Evolutionary conservation across 2,329 filamentous ascomycete genomes (phyloP), one percentile per base, ranked within the genome.

Genomic region (Colletotrichum eremochloae): DNA sequence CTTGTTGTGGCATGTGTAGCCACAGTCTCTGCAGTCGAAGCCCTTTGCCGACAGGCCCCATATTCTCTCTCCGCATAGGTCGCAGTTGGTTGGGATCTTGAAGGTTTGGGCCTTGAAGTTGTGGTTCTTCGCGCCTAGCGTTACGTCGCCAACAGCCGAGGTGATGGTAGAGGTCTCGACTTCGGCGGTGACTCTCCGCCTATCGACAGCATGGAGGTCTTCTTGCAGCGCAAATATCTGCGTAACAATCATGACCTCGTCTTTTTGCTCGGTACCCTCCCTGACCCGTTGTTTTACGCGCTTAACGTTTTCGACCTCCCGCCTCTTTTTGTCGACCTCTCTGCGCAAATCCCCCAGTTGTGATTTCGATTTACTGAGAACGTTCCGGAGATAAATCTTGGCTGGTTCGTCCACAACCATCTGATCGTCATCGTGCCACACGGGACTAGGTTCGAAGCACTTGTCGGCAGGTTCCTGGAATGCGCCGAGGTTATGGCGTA

Each of bases 71-170:
- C 95, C 95, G 77, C 96, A 99, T 15, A 98, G 88, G 81, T 99
- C 96, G 84, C 96, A 99, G 80, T 98, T 98, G 5, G 96, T 99
- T 0, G 97, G 97, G 73, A 99, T 97, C 82, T 98, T 98, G 87
- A 98, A 99, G 0, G 96, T 98, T 79, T 98, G 95, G n/a, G 94
- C 91, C 83, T 97, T 97, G 88, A 99, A 99, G 79, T 97, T 96
- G 85, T 99, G 96, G 78, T 95, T 97, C 80, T 94, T 94, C 14
- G 95, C 95, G 24, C 96, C 96, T 29, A 97, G 86, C 2, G 95
- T 97, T 67, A 99, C 89, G 80, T 99, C 96, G 46, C 96, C 96
- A 3, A 98, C 96, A 0, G 91, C 93, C 12, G 91, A 87, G n/a
- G 94, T 96, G 79, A 99, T 97, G 2, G 95, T 97, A 1, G 93